Evolutionary conservation across 441 rosid genomes (phyloP), one percentile per base, ranked within the genome.

Genomic region (Monsonia emarginata): DNA sequence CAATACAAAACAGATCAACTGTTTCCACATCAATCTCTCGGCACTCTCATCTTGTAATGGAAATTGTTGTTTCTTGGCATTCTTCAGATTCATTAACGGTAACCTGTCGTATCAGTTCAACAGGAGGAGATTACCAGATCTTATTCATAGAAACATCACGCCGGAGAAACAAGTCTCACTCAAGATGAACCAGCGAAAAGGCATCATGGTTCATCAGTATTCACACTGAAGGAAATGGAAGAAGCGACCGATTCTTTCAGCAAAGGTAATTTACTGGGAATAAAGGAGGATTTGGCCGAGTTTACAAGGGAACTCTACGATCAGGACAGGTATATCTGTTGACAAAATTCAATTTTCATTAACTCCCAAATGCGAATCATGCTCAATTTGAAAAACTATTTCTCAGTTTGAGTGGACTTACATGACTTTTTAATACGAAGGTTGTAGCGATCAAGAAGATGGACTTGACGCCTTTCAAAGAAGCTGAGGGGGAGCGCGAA

Each of bases 391-490:
- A 48, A 44, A 1, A 31, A 21, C 1, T 19, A 54, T 8, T 19
- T 14, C 42, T 14, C 25, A 19, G 19, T 52, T 60, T 21, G 7
- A 21, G 2, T 11, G 19, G 69, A 50, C 25, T 65, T 52, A 19
- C n/a, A n/a, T n/a, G n/a, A 21, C 74, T 63, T 70, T 67, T 61
- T 71, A 42, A 73, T 63, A 40, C 63, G 34, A 42, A 92, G 98
- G 88, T 85, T 68, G 96, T 92, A 67, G 98, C 98, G 50, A 84
- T 92, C 80, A 92, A 90, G 89, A 92, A 90, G 80, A 92, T 92
- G 98, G 95, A 89, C 74, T 74, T 92, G 70, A 91, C 96, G 10
- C 69, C 82, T 30, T 85, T 78, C 59, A 90, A 88, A 81, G 90
- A 72, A 78, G 94, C 96, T 0, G 92, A 90, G 65, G 96, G 98